Conservation (phyloP, 78 protist genomes). For the Polysphondylium violaceum region DNA sequence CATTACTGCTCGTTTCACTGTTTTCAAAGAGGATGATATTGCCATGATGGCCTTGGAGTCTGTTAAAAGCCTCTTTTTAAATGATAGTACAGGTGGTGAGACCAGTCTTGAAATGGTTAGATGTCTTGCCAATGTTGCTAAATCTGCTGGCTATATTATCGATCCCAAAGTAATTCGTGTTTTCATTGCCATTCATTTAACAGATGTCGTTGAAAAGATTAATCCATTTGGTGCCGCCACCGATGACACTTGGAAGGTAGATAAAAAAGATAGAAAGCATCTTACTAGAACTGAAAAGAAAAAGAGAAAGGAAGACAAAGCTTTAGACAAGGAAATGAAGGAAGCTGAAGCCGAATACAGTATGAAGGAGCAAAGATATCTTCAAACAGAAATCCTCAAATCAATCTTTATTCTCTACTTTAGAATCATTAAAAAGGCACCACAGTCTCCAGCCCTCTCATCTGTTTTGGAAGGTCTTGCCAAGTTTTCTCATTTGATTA, state of each 20-base stretch:
- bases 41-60: background rate
- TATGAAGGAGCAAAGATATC: slow-evolving; percentile 32
- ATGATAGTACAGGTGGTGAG: slow-evolving; percentile 63
- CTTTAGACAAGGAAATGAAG: slow-evolving; percentile 36
- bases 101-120: slow-evolving; percentile 36
- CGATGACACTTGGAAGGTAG: background rate
- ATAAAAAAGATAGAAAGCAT: slow-evolving; percentile 15
- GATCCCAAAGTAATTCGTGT: slow-evolving; percentile 21
- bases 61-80: background rate
- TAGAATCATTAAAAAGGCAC: slow-evolving; percentile 66
- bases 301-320: slow-evolving; percentile 23
- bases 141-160: slow-evolving; percentile 30
- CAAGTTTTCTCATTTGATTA: slow-evolving; percentile 62
- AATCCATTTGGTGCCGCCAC: slow-evolving; percentile 60
- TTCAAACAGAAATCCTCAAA: slow-evolving; percentile 80
- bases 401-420: slow-evolving; percentile 70
- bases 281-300: slow-evolving; percentile 18
- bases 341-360: slow-evolving; percentile 56
- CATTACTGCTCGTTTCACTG: slow-evolving; percentile 30
- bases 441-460: slow-evolving; percentile 52
- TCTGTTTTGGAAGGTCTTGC: slow-evolving; percentile 72
- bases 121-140: slow-evolving; percentile 52
- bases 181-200: slow-evolving; percentile 22
- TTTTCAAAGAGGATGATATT: slow-evolving; percentile 4
- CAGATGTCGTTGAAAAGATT: slow-evolving; percentile 45